Conservation (phyloP, 2,329 filamentous ascomycete genomes). For the Ploettnerulaceae sp. region DNA sequence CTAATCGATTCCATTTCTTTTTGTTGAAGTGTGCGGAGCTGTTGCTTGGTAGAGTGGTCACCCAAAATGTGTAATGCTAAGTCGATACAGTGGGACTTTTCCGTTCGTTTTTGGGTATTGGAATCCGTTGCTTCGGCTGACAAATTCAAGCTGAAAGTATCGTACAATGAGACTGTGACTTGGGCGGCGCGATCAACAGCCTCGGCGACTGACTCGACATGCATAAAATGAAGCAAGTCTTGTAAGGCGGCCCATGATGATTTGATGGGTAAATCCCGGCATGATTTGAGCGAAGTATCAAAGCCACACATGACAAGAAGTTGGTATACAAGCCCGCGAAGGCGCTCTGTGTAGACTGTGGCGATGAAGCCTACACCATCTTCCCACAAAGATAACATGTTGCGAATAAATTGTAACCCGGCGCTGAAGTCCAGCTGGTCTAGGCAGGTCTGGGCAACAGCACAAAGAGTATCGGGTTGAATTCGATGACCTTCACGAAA, state of each 20-base stretch:
- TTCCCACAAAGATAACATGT: slow-evolving; percentile 24
- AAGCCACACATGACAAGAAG: slow-evolving; percentile 28
- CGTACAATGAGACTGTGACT: neutral
- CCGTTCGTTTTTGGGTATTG: neutral
- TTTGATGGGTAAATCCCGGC: slow-evolving; percentile 9
- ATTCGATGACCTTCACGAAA: slow-evolving; percentile 27
- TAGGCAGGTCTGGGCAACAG: slow-evolving; percentile 22
- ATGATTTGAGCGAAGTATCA: slow-evolving; percentile 11
- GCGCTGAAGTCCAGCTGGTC: slow-evolving; percentile 22
- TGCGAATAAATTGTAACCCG: slow-evolving; percentile 23
- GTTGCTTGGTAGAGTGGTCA: neutral
- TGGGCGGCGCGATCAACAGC: slow-evolving; percentile 8
- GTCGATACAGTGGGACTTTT: neutral
- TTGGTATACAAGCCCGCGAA: slow-evolving; percentile 21
- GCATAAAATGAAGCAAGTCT: slow-evolving; percentile 20
- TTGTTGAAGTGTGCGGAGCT: neutral
- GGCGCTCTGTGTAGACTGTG: slow-evolving; percentile 14
- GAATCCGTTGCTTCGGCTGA: neutral
- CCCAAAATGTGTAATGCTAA: neutral
- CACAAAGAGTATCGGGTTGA: slow-evolving; percentile 19
- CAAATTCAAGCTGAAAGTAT: neutral
- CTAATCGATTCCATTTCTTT: neutral
- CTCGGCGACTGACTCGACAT: slow-evolving; percentile 7
- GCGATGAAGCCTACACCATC: neutral
- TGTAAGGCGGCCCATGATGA: slow-evolving; percentile 15